Percentiles rank a stretch among this genome's conserved stretches.
Conservation (phyloP, 176 grass and related monocot species). For the Pharus latifolius region DNA sequence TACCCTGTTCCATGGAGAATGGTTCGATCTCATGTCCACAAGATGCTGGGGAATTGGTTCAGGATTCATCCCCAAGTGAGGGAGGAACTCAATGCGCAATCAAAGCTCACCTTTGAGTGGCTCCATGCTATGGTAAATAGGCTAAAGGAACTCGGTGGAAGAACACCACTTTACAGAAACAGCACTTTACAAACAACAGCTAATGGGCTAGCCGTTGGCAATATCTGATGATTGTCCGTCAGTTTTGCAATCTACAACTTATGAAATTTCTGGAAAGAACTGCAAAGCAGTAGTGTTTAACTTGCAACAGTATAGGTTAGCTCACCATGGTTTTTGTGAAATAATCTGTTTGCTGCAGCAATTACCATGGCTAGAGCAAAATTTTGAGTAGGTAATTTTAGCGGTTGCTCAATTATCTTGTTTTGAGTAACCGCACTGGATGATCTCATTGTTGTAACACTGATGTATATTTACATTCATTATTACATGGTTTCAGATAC, state of each 20-base stretch:
- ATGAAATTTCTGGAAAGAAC: not conserved
- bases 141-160: constrained; percentile 59
- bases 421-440: not conserved
- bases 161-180: constrained; percentile 44
- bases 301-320: constrained; percentile 12
- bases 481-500: not conserved
- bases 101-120: constrained; percentile 73
- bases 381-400: not conserved
- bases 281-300: not conserved
- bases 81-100: constrained; percentile 80
- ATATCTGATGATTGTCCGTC: constrained; percentile 5
- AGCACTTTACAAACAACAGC: not conserved
- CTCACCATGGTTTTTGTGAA: not conserved
- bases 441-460: constrained; percentile 18
- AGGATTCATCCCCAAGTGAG: constrained; percentile 73
- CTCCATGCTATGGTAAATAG: constrained; percentile 80
- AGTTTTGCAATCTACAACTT: not conserved
- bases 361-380: not conserved
- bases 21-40: constrained; percentile 89
- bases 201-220: constrained; percentile 14
- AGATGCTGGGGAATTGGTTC: constrained; percentile 90
- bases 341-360: not conserved
- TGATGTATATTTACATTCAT: not conserved
- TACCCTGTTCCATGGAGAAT: constrained; percentile 98
- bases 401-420: not conserved